phyloP scores from a whole-genome alignment of 805 yeast genomes.

The Metschnikowia vanudenii region DNA sequence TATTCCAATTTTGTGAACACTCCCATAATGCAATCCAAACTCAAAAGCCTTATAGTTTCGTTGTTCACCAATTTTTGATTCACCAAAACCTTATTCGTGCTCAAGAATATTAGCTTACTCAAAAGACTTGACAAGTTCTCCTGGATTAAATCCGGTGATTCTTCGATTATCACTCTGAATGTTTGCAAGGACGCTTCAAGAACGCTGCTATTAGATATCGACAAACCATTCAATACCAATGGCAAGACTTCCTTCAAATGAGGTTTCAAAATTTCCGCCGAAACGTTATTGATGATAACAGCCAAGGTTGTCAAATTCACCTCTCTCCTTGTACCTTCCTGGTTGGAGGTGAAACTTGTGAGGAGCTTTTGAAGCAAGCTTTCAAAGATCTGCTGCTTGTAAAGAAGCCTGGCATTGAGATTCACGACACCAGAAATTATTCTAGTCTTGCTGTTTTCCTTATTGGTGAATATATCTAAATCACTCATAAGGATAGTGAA shows the following conservation, averaged over 20 bases:
- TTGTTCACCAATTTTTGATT: slow-evolving; percentile 30
- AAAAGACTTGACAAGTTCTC: slow-evolving; percentile 57
- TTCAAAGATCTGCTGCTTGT: slow-evolving; percentile 78
- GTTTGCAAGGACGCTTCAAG: slow-evolving; percentile 62
- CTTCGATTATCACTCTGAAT: slow-evolving; percentile 50
- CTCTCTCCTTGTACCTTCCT: slow-evolving; percentile 34
- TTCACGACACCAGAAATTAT: slow-evolving; percentile 47
- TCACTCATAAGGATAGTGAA: slow-evolving; percentile 70
- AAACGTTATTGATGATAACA: slow-evolving; percentile 61
- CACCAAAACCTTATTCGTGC: slow-evolving; percentile 20
- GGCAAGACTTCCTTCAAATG: slow-evolving; percentile 68
- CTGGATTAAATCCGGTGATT: slow-evolving; percentile 51
- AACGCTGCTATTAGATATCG: slow-evolving; percentile 46
- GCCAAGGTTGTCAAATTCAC: slow-evolving; percentile 67
- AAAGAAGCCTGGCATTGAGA: slow-evolving; percentile 62
- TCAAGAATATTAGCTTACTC: slow-evolving; percentile 48
- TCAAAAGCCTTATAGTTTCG: slow-evolving; percentile 51
- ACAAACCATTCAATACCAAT: slow-evolving; percentile 62
- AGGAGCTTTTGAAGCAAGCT: slow-evolving; percentile 56
- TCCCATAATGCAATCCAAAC: slow-evolving; percentile 53
- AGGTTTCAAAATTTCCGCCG: slow-evolving; percentile 59
- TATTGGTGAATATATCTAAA: slow-evolving; percentile 56
- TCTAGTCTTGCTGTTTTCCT: slow-evolving; percentile 25
- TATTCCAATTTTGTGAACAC: slow-evolving; percentile 39
- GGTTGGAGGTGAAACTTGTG: slow-evolving; percentile 34